phyloP scores from a whole-genome alignment of 192 early-diverging fungal genomes.

The Podila minutissima region DNA sequence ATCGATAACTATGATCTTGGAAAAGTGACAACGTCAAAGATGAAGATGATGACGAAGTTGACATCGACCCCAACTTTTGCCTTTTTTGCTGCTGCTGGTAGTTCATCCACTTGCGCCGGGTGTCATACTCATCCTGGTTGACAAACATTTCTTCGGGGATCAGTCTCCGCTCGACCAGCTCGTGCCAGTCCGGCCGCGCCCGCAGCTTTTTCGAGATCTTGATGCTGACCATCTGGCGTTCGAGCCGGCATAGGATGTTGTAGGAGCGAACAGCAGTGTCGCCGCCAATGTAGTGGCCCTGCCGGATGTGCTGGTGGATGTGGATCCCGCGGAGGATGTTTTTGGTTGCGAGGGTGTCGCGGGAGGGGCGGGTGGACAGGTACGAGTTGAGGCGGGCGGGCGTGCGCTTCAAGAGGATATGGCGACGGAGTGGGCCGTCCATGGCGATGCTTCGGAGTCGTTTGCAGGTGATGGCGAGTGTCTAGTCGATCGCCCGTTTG shows the following conservation, averaged over 20 bases:
- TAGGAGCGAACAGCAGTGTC: slow-evolving; percentile 16
- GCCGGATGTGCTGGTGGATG: slow-evolving; percentile 33
- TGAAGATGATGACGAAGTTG: too few relatives aligned
- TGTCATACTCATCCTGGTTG: slow-evolving; percentile 16
- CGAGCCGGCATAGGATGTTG: slow-evolving; percentile 25
- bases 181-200: slow-evolving; percentile 22
- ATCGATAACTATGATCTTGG: too few relatives aligned
- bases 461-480: slow-evolving; percentile 16
- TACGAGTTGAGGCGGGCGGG: slow-evolving; percentile 32
- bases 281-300: slow-evolving; percentile 33
- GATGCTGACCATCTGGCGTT: slow-evolving; percentile 29
- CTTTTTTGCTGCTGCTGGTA: slow-evolving; percentile 14
- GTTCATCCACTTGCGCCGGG: slow-evolving; percentile 6
- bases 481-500: background rate
- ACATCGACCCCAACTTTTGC: background rate
- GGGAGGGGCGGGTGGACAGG: slow-evolving; percentile 20
- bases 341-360: slow-evolving; percentile 21
- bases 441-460: slow-evolving; percentile 16
- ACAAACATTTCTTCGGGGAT: slow-evolving; percentile 38
- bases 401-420: slow-evolving; percentile 40
- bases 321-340: slow-evolving; percentile 37
- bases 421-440: slow-evolving; percentile 33
- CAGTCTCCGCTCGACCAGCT: slow-evolving; percentile 29
- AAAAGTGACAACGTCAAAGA: too few relatives aligned
- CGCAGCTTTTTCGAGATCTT: slow-evolving; percentile 25